Evolutionary conservation across 2,329 filamentous ascomycete genomes (phyloP), one percentile per base, ranked within the genome.

Genomic region (Colletotrichum lindemuthianum): DNA sequence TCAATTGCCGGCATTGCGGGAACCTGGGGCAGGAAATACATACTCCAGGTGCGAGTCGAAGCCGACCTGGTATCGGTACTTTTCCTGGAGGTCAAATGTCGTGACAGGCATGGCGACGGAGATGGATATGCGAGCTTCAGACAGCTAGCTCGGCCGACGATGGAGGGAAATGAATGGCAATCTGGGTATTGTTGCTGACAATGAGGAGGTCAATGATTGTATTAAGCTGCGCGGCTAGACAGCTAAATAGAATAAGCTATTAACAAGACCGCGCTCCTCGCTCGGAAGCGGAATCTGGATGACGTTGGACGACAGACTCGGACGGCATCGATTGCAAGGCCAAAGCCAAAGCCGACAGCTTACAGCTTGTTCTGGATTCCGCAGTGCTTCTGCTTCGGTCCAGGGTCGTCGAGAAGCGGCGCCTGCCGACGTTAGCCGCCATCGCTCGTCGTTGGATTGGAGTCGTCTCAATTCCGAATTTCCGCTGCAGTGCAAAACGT

Each of bases 41-140:
- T 78, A 93, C 90, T 95, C 90, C 75, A 93, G 86, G 74, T 94
- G 90, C 51, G 84, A 88, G 76, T 86, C 85, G 81, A 96, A 94
- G 75, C 92, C 92, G 80, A 88, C 91, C 72, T 89, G 89, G 77
- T 96, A 96, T 63, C 81, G 82, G 81, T 96, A 96, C 71, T 83
- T 85, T 69, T 86, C 84, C 65, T 77, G 72, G 24, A 81, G 73
- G 39, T 76, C 74, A 63, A 86, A 86, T 0, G 76, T 69, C 5
- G 84, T 86, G 63, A 81, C 76, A 8, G 83, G 82, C 84, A 86
- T 86, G 37, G 36, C 75, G 34, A 56, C 41, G 33, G 37, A 13
- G 15, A 10, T 32, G 8, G n/a, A 37, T 15, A 33, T 15, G 13
- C n/a, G 40, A 50, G 37, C 43, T 39, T 32, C 24, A 15, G 16